Conservation (phyloP, 139 green algal genomes). For the Chlorella sp. region DNA sequence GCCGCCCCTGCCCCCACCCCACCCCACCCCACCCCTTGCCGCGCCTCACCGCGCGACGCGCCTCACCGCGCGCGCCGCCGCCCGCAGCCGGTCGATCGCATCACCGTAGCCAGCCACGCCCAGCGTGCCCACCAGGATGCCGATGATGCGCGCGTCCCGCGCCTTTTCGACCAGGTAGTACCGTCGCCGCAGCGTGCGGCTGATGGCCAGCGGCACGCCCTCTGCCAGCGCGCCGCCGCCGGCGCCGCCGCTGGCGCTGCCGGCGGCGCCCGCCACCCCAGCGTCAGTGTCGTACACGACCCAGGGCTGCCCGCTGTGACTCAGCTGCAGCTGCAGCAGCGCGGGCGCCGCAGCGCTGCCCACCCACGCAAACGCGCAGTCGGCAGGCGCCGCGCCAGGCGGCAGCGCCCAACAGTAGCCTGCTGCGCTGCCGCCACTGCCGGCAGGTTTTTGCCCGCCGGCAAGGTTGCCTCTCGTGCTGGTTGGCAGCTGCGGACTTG, state of each 20-base stretch:
- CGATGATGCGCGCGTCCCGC: conserved; percentile 82
- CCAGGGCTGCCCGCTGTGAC: conserved; percentile 56
- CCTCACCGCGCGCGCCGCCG: conserved; percentile 42
- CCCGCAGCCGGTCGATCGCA: conserved; percentile 55
- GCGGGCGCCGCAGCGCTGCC: conserved; percentile 39
- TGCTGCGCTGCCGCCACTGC: conserved; percentile 4
- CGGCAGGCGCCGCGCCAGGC: neutral
- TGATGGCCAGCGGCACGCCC: conserved; percentile 35
- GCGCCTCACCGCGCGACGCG: no score
- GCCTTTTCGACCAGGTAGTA: conserved; percentile 91
- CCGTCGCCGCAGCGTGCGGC: conserved; percentile 46
- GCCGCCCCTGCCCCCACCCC: no score
- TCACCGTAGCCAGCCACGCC: conserved; percentile 74
- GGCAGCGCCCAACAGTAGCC: conserved; percentile 41
- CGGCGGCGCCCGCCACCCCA: neutral
- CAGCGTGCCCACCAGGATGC: conserved; percentile 83
- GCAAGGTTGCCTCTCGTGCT: conserved; percentile 3
- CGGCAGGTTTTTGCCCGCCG: no score
- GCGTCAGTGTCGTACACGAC: conserved; percentile 32
- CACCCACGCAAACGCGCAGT: conserved; percentile 64
- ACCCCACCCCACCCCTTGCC: no score
- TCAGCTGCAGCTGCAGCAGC: conserved; percentile 70
- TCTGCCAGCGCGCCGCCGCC: neutral
- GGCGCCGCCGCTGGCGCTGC: neutral
- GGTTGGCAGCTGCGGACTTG: neutral